phyloP scores from a whole-genome alignment of 371 early-diverging fungal genomes.

The Mucor circinelloides region DNA sequence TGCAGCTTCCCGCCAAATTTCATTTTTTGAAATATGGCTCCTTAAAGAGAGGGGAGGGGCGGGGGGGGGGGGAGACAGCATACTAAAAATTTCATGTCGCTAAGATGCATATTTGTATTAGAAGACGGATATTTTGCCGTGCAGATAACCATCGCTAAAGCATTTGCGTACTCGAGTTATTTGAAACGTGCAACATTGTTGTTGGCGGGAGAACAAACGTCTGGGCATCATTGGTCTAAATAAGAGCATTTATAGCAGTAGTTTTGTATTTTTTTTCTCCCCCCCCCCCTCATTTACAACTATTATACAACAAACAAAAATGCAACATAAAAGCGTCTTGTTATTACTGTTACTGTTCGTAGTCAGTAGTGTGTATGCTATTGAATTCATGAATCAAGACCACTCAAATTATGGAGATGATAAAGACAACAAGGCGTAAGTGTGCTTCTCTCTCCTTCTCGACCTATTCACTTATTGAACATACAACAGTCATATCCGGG shows the following conservation, averaged over 20 bases:
- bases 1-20: background rate
- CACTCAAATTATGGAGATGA: constrained; percentile 35
- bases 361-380: constrained; percentile 4
- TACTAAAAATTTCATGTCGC: background rate
- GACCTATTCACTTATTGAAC: background rate
- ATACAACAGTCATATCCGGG: constrained; percentile 31
- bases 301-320: constrained; percentile 1
- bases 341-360: background rate
- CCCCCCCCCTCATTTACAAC: background rate
- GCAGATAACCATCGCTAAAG: background rate
- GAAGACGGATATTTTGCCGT: background rate
- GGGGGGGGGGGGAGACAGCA: background rate
- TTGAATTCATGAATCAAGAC: constrained; percentile 20
- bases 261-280: background rate
- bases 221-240: background rate
- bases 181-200: background rate
- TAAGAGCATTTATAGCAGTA: background rate
- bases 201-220: background rate
- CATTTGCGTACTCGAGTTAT: background rate
- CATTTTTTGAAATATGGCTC: background rate
- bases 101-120: background rate
- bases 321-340: background rate
- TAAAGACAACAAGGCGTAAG: constrained; percentile 29
- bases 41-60: background rate
- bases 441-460: background rate